Percentiles rank a stretch among this genome's conserved stretches.
Evolutionary conservation across 306 rosid genomes (phyloP).

Genomic region (Prunus kanzakura): DNA sequence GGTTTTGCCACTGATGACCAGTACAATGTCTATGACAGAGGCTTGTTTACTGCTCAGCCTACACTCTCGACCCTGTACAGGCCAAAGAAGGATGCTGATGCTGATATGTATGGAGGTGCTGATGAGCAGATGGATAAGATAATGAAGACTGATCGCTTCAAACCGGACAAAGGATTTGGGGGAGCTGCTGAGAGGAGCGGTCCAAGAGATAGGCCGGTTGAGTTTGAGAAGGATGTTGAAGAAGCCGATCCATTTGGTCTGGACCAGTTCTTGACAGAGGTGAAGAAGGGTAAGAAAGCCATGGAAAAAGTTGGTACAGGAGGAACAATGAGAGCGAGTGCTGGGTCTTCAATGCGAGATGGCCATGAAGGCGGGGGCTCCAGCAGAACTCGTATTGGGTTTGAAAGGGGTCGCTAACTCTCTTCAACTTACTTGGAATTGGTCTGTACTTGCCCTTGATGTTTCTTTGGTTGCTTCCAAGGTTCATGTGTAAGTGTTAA

Average conservation of each 20-base stretch:
- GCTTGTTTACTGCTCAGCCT: neutral
- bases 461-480: no score
- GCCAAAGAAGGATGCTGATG: neutral
- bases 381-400: conserved; percentile 77
- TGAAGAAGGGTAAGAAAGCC: conserved; percentile 87
- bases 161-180: neutral
- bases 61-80: neutral
- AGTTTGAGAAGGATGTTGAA: conserved; percentile 74
- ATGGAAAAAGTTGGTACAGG: conserved; percentile 72
- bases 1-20: neutral
- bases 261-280: conserved; percentile 81
- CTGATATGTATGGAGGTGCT: neutral
- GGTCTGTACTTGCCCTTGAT: no score
- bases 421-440: no score
- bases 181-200: conserved; percentile 59
- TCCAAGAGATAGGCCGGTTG: conserved; percentile 79
- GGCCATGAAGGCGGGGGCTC: conserved; percentile 65
- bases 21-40: neutral
- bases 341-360: conserved; percentile 78
- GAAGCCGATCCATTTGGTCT: conserved; percentile 96
- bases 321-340: conserved; percentile 91
- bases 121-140: neutral
- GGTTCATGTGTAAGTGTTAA: no score
- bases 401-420: conserved; percentile 69
- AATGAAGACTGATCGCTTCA: neutral